These are phyloP conservation scores for Fusarium coicis DNA, from an alignment of 2,329 filamentous ascomycete species.

Conservation along the genomic window DNA sequence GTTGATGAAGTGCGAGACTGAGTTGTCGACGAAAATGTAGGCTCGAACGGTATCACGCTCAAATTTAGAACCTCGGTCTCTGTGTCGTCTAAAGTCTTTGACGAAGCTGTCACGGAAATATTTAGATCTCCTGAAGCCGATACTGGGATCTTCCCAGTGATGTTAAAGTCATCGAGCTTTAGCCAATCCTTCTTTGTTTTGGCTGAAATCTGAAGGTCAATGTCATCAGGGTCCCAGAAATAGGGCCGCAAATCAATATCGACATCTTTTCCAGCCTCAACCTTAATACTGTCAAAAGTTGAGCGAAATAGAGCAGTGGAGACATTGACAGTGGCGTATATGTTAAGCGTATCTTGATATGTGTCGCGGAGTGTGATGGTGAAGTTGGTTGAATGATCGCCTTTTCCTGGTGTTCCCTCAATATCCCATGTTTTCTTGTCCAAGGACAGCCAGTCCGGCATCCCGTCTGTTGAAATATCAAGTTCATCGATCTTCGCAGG, in stretches of 20 bases:
- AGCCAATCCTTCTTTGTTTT: conserved; percentile 58
- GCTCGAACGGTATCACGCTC: conserved; percentile 46
- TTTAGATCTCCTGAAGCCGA: conserved; percentile 47
- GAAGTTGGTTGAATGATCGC: conserved; percentile 69
- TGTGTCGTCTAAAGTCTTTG: conserved; percentile 47
- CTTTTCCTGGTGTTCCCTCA: conserved; percentile 70
- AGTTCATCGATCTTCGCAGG: conserved; percentile 62
- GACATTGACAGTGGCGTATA: conserved; percentile 58
- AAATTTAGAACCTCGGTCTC: conserved; percentile 54
- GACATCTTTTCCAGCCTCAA: conserved; percentile 55
- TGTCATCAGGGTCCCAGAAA: conserved; percentile 53
- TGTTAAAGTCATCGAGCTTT: conserved; percentile 49
- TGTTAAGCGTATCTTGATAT: conserved; percentile 67
- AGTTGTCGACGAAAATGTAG: conserved; percentile 31
- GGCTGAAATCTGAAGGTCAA: conserved; percentile 51
- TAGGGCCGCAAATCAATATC: conserved; percentile 56
- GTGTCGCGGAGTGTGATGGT: conserved; percentile 69
- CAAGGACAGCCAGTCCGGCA: conserved; percentile 77
- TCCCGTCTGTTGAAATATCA: conserved; percentile 59
- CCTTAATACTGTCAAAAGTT: conserved; percentile 53
- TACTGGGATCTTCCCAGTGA: conserved; percentile 56
- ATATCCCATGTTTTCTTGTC: conserved; percentile 70
- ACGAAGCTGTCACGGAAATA: conserved; percentile 48
- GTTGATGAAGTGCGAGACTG: conserved; percentile 24
- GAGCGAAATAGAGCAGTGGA: conserved; percentile 54